Base-by-base conservation (phyloP, 768 basidiomycete species). In the Arthromyces matolae region DNA sequence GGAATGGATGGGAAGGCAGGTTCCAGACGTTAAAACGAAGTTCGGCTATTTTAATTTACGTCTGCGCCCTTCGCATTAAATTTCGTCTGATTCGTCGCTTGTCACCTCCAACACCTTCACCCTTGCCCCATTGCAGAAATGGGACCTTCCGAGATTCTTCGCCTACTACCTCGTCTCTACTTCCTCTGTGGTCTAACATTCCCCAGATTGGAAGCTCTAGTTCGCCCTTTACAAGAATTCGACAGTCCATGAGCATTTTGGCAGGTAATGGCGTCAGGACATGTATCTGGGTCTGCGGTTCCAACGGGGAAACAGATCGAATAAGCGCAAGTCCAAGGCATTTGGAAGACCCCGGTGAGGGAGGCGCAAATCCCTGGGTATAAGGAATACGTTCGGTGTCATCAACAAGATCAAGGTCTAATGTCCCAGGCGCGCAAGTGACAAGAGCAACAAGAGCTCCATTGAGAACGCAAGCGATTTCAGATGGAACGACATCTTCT, bases 171-270 rank as follows among this genome's bases (percentile, higher is more conserved):
- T 59, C 55, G 6, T 66, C 72, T 9, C 59, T 57, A 3, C 65
- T 71, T 2, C 64, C 66, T 20, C 71, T 65, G 48, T 82, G 86
- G 63, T 94, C 92, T 41, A 96, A 69, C 84, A 92, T 81, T 0
- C 86, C 92, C 82, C 86, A 87, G 0, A 93, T 70, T 0, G 93
- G 93, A 0, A 96, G 66, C 63, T 94, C 92, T 58, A 93, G 71
- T 60, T 93, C 91, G 7, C 93, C 93, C 63, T 89, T 93, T 37
- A 95, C 81, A 3, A 95, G 58, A 14, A 81, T 69, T 4, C 79
- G 67, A 19, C 59, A 60, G 13, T 61, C 56, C 0, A 59, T 52
- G 2, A 95, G 71, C 1, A 73, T 33, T 0, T 59, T 44, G 0
- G 77, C 65, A 0, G 84, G 81, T 1, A 93, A 51, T 0, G 94